These are phyloP conservation scores for Paraurostyla sp. DNA, from an alignment of 73 alveolate genomes.

Conservation along the genomic window DNA sequence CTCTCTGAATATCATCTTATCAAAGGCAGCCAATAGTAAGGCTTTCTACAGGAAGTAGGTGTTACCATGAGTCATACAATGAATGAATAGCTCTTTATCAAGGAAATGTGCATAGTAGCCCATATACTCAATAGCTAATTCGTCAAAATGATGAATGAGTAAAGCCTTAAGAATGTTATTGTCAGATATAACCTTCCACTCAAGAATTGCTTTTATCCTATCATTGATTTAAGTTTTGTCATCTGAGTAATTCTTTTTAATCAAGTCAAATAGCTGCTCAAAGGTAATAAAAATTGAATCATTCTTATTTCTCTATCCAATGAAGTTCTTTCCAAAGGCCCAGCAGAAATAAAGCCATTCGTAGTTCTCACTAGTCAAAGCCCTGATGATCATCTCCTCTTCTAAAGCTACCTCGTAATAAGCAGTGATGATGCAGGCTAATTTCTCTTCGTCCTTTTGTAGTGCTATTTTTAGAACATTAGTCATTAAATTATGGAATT, in stretches of 20 bases:
- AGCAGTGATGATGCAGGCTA: conserved; percentile 63
- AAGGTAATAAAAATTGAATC: conserved; percentile 3
- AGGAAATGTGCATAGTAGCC: conserved; percentile 64
- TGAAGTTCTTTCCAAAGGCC: conserved; percentile 70
- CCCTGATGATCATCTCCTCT: conserved; percentile 55
- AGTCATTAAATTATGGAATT: conserved; percentile 42
- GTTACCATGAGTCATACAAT: conserved; percentile 66
- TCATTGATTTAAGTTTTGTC: background rate
- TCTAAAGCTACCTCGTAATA: conserved; percentile 57
- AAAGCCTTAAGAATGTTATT: conserved; percentile 65
- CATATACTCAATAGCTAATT: conserved; percentile 65
- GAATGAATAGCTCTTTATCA: conserved; percentile 62
- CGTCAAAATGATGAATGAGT: conserved; percentile 41
- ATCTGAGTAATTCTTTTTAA: conserved; percentile 23
- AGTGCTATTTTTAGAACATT: conserved; percentile 59
- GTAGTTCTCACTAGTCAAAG: background rate
- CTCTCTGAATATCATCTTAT: conserved; percentile 71
- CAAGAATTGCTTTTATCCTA: background rate
- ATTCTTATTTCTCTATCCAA: conserved; percentile 23
- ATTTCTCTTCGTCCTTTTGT: conserved; percentile 43
- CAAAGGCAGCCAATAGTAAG: conserved; percentile 60
- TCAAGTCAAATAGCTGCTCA: conserved; percentile 28
- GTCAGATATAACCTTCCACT: conserved; percentile 42
- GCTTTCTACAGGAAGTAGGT: conserved; percentile 56
- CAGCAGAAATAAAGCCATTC: conserved; percentile 58